Evolutionary conservation across 441 rosid genomes (phyloP), one percentile per base, ranked within the genome.

Genomic region (Gossypium laxum): DNA sequence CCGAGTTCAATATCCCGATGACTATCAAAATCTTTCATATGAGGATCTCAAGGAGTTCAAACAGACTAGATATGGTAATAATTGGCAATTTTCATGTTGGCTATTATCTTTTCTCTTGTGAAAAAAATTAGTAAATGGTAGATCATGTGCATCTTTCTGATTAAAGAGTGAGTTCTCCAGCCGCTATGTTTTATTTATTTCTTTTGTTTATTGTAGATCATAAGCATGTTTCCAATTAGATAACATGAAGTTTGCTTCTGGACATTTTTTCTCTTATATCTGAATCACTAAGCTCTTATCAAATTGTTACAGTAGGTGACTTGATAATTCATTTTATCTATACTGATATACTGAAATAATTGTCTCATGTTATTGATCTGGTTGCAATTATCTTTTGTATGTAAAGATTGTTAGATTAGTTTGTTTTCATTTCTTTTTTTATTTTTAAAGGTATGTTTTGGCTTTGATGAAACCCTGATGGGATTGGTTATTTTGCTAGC

Each of bases 31-130:
- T 77, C 97, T 95, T 77, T 88, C 98, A 72, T 83, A 78, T 58
- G 98, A 95, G 82, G 99, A 95, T 84, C 99, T 92, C 76, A 92
- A 86, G 83, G 99, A 95, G 73, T 92, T 95, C 77, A 92, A 92
- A 84, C 96, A 92, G 70, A 89, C 96, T 58, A 89, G 99, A 95
- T 92, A 91, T 84, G 99, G 97, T 95, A 91, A 88, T 79, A 60
- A 69, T 69, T 41, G 52, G 41, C 22, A 45, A 56, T 74, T 66
- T n/a, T 38, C 5, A 38, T 38, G 45, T 38, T 38, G 12, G 45
- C 12, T 38, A 8, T 38, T 38, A 38, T 8, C 45, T 8, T 41
- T 48, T 67, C 48, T 26, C 45, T 28, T 50, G 15, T 50, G 45
- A 67, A 50, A 50, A 50, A 7, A 14, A n/a, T 57, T 38, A 10